Conservation (phyloP, 768 basidiomycete genomes). For the Lyophyllum atratum region DNA sequence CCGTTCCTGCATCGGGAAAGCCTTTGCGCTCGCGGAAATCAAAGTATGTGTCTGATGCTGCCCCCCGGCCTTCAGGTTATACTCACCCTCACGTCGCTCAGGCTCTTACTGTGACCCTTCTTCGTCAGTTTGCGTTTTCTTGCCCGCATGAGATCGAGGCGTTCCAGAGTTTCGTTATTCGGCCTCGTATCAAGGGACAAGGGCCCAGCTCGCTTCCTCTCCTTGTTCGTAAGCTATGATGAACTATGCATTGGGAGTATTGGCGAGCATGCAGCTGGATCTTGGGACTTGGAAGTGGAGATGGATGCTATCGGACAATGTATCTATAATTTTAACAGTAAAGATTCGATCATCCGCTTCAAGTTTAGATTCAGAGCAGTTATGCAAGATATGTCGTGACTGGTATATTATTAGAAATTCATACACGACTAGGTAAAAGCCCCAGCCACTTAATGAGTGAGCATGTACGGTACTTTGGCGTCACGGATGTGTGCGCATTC, state of each 20-base stretch:
- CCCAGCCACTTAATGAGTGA: background rate
- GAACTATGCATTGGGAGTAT: background rate
- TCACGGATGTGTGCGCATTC: background rate
- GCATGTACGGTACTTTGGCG: background rate
- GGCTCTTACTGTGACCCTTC: slow-evolving; percentile 47
- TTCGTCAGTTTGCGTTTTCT: slow-evolving; percentile 56
- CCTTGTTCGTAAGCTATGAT: slow-evolving; percentile 41
- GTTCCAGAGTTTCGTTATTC: slow-evolving; percentile 68
- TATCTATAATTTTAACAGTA: background rate
- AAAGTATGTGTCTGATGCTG: slow-evolving; percentile 40
- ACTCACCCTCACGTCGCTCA: slow-evolving; percentile 11
- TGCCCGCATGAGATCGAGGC: slow-evolving; percentile 55
- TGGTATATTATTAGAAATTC: slow-evolving; percentile 5
- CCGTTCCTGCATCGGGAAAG: slow-evolving; percentile 59
- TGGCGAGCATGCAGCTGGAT: background rate
- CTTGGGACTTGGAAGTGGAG: too few species aligned
- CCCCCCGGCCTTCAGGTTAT: background rate
- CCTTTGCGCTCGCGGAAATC: slow-evolving; percentile 60
- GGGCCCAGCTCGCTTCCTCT: slow-evolving; percentile 58
- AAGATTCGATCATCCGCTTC: background rate
- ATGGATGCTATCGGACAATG: background rate
- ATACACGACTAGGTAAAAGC: background rate
- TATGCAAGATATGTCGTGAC: background rate
- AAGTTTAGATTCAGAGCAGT: background rate
- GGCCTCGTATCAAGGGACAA: slow-evolving; percentile 57